Conservation (phyloP, 1,139 yeast species). For the Debaryomyces subglobosus region DNA sequence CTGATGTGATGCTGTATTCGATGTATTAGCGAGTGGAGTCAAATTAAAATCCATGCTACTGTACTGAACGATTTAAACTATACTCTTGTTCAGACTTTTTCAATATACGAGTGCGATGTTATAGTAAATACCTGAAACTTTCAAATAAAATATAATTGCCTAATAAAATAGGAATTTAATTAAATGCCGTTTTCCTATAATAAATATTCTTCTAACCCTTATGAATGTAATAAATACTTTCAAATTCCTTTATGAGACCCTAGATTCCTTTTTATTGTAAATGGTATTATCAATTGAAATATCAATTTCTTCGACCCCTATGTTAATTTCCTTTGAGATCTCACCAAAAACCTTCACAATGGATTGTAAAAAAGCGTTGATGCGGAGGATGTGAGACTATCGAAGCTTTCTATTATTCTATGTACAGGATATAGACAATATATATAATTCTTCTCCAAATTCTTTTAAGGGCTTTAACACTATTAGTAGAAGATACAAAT, state of each 20-base stretch:
- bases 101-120: background rate
- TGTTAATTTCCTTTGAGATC: background rate
- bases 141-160: background rate
- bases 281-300: background rate
- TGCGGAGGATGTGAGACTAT: slow-evolving; percentile 1
- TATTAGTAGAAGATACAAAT: background rate
- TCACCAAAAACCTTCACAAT: background rate
- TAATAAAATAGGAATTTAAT: background rate
- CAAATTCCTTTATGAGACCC: background rate
- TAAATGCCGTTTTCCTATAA: background rate
- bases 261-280: background rate
- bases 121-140: background rate
- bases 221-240: background rate
- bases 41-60: background rate
- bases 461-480: background rate
- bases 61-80: background rate
- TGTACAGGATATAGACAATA: background rate
- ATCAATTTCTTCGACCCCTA: background rate
- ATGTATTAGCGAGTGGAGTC: background rate
- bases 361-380: background rate
- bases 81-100: background rate
- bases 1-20: background rate
- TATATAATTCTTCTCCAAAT: too few species aligned
- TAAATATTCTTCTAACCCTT: background rate
- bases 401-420: background rate